These are phyloP conservation scores for Alternaria dauci DNA, from an alignment of 2,329 filamentous ascomycete species.

Conservation along the genomic window DNA sequence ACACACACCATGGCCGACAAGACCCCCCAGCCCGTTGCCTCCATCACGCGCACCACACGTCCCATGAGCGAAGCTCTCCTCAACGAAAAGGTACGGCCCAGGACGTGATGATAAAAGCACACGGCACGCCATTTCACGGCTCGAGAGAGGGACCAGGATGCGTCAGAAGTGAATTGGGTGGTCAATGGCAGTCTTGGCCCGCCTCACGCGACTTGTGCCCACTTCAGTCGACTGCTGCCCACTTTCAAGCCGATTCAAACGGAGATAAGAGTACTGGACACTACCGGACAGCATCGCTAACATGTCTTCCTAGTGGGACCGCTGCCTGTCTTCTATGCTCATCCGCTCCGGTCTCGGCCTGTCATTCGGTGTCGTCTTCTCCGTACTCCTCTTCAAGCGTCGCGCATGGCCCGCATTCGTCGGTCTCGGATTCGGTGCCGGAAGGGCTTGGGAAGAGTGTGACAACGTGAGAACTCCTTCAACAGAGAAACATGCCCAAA, in stretches of 20 bases:
- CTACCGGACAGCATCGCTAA: constrained; percentile 28
- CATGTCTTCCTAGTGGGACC: constrained; percentile 80
- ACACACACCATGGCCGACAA: constrained; percentile 64
- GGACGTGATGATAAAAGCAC: background rate
- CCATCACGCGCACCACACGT: constrained; percentile 73
- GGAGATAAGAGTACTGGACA: constrained; percentile 7
- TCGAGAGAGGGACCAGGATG: background rate
- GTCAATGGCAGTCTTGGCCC: background rate
- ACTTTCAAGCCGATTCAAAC: background rate
- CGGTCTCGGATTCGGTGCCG: constrained; percentile 92
- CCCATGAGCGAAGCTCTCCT: constrained; percentile 97
- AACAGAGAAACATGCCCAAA: background rate
- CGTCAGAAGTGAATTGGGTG: background rate
- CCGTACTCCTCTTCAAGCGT: constrained; percentile 96
- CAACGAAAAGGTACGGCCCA: constrained; percentile 87
- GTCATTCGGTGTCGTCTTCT: constrained; percentile 98
- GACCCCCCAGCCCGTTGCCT: constrained; percentile 63
- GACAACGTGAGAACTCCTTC: constrained; percentile 66
- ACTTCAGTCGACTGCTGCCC: background rate
- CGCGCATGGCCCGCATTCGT: constrained; percentile 97
- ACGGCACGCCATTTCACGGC: background rate
- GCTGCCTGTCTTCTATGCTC: constrained; percentile 94
- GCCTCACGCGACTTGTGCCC: constrained; percentile 22
- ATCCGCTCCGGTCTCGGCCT: constrained; percentile 96
- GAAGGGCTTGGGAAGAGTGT: constrained; percentile 97